Evolutionary conservation across 2,329 filamentous ascomycete genomes (phyloP).

Genomic region (Fusarium pseudonygamai): DNA sequence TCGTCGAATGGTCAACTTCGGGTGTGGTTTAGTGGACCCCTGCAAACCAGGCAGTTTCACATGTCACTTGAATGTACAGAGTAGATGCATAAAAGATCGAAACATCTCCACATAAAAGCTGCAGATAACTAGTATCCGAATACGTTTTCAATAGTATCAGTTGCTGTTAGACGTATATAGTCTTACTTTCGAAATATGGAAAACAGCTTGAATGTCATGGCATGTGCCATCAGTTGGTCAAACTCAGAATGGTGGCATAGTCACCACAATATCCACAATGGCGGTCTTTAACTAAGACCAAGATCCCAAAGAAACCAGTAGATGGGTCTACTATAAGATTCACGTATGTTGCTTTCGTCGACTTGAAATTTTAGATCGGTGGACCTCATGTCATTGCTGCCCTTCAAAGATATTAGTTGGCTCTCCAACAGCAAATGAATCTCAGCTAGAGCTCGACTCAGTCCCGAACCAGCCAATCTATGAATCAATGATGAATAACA

Average conservation of each 20-base stretch:
- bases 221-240: background rate
- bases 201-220: background rate
- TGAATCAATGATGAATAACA: background rate
- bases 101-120: constrained; percentile 11
- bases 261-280: background rate
- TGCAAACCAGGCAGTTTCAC: constrained; percentile 31
- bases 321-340: background rate
- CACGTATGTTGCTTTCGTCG: background rate
- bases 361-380: background rate
- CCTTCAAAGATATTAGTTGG: background rate
- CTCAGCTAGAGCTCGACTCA: background rate
- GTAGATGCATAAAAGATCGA: background rate
- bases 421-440: background rate
- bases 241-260: background rate
- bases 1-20: constrained; percentile 21
- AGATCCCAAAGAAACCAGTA: background rate
- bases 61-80: constrained; percentile 23
- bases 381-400: background rate
- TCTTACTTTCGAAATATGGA: background rate
- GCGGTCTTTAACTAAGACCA: too few relatives aligned
- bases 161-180: background rate
- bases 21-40: constrained; percentile 30
- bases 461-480: background rate
- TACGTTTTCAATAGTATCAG: background rate
- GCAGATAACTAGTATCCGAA: background rate